These are phyloP conservation scores for Aspergillus funiculosus DNA, from an alignment of 495 filamentous ascomycete genomes.

Conservation along the genomic window DNA sequence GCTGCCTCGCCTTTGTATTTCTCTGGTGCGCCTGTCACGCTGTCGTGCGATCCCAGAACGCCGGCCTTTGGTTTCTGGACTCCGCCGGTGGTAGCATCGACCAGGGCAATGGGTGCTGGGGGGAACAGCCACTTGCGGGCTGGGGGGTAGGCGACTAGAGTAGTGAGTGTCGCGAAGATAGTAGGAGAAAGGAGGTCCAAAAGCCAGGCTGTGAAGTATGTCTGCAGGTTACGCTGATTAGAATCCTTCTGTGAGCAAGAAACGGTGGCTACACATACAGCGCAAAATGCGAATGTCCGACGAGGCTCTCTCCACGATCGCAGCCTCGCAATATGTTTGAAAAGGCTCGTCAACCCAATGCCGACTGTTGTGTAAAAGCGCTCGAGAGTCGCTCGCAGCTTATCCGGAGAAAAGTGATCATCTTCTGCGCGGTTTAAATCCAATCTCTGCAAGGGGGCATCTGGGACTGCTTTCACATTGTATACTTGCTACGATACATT, in stretches of 20 bases:
- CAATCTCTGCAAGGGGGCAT: constrained; percentile 52
- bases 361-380: constrained; percentile 78
- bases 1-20: constrained; percentile 82
- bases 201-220: constrained; percentile 69
- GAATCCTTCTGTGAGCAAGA: neutral
- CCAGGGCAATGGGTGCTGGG: constrained; percentile 60
- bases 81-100: constrained; percentile 52
- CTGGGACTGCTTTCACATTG: constrained; percentile 65
- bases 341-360: constrained; percentile 58
- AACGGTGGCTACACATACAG: constrained; percentile 33
- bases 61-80: constrained; percentile 64
- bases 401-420: constrained; percentile 83
- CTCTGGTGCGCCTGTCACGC: constrained; percentile 74
- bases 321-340: constrained; percentile 69
- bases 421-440: constrained; percentile 77
- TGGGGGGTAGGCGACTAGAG: constrained; percentile 56
- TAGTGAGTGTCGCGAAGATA: neutral
- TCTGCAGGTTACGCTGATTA: constrained; percentile 30
- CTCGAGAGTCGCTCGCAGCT: constrained; percentile 74
- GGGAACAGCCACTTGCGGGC: constrained; percentile 66
- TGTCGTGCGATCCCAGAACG: constrained; percentile 69
- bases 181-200: constrained; percentile 55
- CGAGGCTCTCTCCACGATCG: constrained; percentile 73
- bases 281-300: constrained; percentile 62
- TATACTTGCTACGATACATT: constrained; percentile 65